Percentiles rank a stretch among this genome's conserved stretches.
phyloP scores from a whole-genome alignment of 768 basidiomycete species.

The Tricholomella constricta region DNA sequence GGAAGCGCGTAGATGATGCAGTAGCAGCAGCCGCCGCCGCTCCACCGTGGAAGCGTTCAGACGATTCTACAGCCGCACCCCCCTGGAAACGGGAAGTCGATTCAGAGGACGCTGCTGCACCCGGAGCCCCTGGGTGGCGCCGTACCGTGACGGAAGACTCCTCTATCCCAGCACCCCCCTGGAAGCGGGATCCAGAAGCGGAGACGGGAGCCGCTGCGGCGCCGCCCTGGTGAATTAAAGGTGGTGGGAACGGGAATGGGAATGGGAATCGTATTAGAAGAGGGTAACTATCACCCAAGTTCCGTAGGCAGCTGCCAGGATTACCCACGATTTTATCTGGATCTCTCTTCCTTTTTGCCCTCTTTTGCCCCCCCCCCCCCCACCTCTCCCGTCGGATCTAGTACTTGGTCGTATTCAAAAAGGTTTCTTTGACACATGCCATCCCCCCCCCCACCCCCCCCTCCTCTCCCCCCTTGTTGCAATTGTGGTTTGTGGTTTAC shows the following conservation, averaged over 20 bases:
- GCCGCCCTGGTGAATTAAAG: background rate
- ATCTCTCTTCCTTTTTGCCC: slow-evolving; percentile 1
- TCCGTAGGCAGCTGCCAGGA: slow-evolving; percentile 3
- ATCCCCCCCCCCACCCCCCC: too few relatives aligned
- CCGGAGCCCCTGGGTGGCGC: background rate
- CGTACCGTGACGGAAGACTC: background rate
- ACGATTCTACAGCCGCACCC: background rate
- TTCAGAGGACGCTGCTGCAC: background rate
- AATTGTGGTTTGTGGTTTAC: slow-evolving; percentile 8
- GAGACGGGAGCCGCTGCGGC: background rate
- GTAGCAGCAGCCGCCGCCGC: background rate
- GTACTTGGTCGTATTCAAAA: background rate
- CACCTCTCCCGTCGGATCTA: background rate
- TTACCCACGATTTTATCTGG: slow-evolving; percentile 9
- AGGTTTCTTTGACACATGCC: slow-evolving; percentile 6
- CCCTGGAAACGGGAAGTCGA: background rate
- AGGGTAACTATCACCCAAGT: background rate
- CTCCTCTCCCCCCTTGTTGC: too few relatives aligned
- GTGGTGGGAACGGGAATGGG: background rate
- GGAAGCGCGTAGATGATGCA: background rate
- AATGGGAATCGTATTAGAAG: slow-evolving; percentile 2
- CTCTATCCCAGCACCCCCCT: slow-evolving; percentile 5
- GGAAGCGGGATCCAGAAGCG: slow-evolving; percentile 7
- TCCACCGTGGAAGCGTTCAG: background rate
- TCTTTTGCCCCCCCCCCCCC: too few relatives aligned